Evolutionary conservation across 2,329 filamentous ascomycete species (phyloP), one percentile per base, ranked within the genome.

Genomic region (Pseudogymnoascus sp.): DNA sequence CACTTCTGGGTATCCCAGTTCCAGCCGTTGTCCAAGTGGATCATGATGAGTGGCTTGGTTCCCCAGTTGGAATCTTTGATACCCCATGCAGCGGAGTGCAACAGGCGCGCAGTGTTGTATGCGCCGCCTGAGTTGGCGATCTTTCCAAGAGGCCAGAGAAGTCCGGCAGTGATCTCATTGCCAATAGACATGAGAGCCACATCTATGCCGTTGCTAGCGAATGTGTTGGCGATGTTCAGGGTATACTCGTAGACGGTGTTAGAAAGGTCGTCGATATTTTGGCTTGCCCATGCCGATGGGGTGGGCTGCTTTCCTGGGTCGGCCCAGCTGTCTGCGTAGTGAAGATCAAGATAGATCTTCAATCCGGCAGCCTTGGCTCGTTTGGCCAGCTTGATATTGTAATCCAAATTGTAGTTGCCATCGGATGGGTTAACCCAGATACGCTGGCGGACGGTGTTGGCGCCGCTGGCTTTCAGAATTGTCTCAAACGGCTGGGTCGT

Each of bases 11-110:
- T 81, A 3, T 73, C 76, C 84, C 83, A 88, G 65, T 87, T 80
- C 85, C 86, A 91, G n/a, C 87, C 87, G 68, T 89, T 87, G 71
- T 90, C 86, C 3, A 90, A 78, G 68, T 90, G 88, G 40, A 90
- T 82, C 84, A 90, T 85, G 71, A 90, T 88, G 70, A 85, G 82
- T 1, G 87, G 85, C 64, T 81, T 79, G 0, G 80, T 77, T 40
- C 71, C 71, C 26, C 88, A 74, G 2, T 73, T 75, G 4, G 83
- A 86, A 68, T 87, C 84, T 67, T 84, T 87, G 68, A 91, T 79
- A 2, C 83, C 88, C 62, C 77, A 80, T 0, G 83, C 78, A 0
- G 84, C 87, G 5, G 84, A 84, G 69, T 87, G 82, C 7, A 90
- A 78, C 21, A 91, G 76, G 0, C 75, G 74, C 0, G 85, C 85